Evolutionary conservation across 495 filamentous ascomycete species (phyloP).

Genomic region (Penicillium coprophilum): DNA sequence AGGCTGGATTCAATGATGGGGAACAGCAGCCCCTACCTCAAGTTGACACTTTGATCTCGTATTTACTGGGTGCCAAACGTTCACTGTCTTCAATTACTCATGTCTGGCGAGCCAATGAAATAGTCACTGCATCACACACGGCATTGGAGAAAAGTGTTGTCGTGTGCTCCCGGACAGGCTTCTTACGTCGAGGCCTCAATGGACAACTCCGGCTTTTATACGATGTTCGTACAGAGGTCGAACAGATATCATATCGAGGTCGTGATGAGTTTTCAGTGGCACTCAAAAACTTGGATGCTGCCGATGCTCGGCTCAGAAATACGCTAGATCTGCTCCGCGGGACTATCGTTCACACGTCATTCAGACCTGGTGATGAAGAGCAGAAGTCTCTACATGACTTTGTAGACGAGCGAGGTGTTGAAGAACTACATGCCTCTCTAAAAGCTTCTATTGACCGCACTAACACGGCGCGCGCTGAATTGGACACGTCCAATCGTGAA

Average conservation of each 20-base stretch:
- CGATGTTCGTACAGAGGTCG: conserved; percentile 62
- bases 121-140: conserved; percentile 72
- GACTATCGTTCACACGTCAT: conserved; percentile 70
- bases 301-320: conserved; percentile 65
- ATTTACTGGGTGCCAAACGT: conserved; percentile 86
- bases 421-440: conserved; percentile 62
- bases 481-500: conserved; percentile 44
- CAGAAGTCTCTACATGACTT: conserved; percentile 81
- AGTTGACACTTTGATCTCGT: conserved; percentile 72
- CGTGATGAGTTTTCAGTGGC: conserved; percentile 61
- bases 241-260: conserved; percentile 51
- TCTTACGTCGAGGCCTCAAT: conserved; percentile 68
- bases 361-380: conserved; percentile 66
- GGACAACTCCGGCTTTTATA: conserved; percentile 70
- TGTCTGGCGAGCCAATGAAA: conserved; percentile 83
- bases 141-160: conserved; percentile 79
- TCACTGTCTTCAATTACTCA: conserved; percentile 83
- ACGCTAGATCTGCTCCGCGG: conserved; percentile 69
- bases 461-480: conserved; percentile 54
- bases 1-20: conserved; percentile 10
- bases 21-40: conserved; percentile 31
- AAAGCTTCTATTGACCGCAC: conserved; percentile 64
- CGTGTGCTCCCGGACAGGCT: conserved; percentile 72
- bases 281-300: conserved; percentile 69
- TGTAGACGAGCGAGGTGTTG: conserved; percentile 78